Base-by-base conservation (phyloP, 148 eudicot species). In the Chenopodium suecicum region DNA sequence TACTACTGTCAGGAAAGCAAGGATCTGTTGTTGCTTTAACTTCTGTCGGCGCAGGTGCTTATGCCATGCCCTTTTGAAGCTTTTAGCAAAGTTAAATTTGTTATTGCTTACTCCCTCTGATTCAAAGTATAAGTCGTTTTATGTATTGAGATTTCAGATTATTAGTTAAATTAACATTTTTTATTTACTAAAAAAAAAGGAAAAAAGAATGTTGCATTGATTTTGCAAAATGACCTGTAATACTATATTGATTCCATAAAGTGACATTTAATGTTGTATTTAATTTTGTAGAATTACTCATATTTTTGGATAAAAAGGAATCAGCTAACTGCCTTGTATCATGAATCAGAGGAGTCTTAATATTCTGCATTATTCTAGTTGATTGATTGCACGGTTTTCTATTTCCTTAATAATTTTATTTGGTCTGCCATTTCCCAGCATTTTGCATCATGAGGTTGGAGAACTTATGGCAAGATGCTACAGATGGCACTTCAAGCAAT, bases 1-100 rank as follows among this genome's bases (percentile, higher is more conserved):
- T 97, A 69, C 78, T 94, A 50, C 86, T 97, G n/a, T 91, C 93
- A 58, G 99, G 98, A 58, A 97, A 87, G 83, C 99, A 94, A 89
- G 99, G 99, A 46, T 87, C 94, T 66, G 80, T 90, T 83, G 81
- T 88, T 83, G 94, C 89, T 80, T 73, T 97, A 73, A 94, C 90
- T 82, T 82, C 89, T 63, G 78, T 97, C 34, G 84, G 86, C 74
- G 98, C 92, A 94, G 99, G 99, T 94, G 81, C 86, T 71, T 82
- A 73, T 71, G 23, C 78, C 47, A 56, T 78, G 50, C 72, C 79
- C 78, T 79, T 77, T 5, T 52, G 16, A 20, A 41, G 48, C 64
- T 48, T 60, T 62, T 48, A 70, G 58, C 58, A 50, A 63, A 25
- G 41, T 37, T 63, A 19, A 37, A 34, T 56, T 41, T 52, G 7